phyloP scores from a whole-genome alignment of 2,329 filamentous ascomycete species.

The Chaetomium strumarium region DNA sequence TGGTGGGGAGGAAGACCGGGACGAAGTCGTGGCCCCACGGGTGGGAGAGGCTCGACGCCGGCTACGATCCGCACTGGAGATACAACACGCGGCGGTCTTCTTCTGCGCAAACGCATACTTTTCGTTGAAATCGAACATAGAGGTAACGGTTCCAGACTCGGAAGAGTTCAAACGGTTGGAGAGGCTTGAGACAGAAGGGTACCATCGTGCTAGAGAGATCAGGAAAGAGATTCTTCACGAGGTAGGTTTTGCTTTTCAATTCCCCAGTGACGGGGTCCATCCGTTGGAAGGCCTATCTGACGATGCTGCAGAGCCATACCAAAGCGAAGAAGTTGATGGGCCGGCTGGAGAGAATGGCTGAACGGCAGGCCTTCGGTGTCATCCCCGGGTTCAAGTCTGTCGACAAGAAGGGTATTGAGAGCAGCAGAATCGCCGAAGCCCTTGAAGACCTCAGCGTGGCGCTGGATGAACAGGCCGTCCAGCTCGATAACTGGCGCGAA shows the following conservation, averaged over 20 bases:
- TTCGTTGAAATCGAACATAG: conserved; percentile 69
- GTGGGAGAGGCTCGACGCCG: conserved; percentile 56
- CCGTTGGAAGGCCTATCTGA: conserved; percentile 2
- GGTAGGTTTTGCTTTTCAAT: conserved; percentile 8
- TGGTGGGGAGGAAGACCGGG: conserved; percentile 32
- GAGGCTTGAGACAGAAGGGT: conserved; percentile 63
- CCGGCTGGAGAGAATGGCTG: conserved; percentile 49
- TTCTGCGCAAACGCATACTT: conserved; percentile 79
- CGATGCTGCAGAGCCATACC: conserved; percentile 26
- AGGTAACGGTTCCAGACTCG: conserved; percentile 59
- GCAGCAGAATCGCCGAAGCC: conserved; percentile 56
- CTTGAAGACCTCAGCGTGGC: conserved; percentile 59
- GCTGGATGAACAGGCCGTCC: conserved; percentile 65
- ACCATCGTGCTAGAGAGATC: conserved; percentile 71
- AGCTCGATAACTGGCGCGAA: conserved; percentile 70
- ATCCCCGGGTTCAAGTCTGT: conserved; percentile 56
- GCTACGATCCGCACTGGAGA: conserved; percentile 66
- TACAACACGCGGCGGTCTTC: conserved; percentile 77
- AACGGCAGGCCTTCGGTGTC: conserved; percentile 50
- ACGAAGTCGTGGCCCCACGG: conserved; percentile 32
- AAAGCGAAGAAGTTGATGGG: conserved; percentile 62
- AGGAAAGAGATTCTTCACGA: conserved; percentile 72
- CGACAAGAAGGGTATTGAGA: conserved; percentile 64
- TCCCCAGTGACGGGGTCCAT: neutral
- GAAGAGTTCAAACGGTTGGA: conserved; percentile 62